These are phyloP conservation scores for Saccharomyces eubayanus DNA, from an alignment of 805 yeast genomes.

Conservation along the genomic window DNA sequence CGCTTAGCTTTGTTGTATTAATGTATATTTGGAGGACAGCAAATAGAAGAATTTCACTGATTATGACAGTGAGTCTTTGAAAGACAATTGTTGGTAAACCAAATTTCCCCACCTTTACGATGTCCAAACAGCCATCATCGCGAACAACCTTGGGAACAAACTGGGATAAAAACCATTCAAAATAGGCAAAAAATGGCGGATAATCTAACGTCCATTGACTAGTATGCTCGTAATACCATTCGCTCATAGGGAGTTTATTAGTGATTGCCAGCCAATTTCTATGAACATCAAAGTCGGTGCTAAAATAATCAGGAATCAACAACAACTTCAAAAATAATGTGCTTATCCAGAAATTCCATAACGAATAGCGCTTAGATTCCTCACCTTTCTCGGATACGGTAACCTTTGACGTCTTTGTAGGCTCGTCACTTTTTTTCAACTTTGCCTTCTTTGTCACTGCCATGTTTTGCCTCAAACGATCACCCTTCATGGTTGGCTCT, in stretches of 20 bases:
- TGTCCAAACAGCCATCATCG: conserved; percentile 69
- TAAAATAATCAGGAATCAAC: conserved; percentile 72
- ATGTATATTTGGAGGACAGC: conserved; percentile 65
- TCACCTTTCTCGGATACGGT: conserved; percentile 1
- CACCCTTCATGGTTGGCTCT: conserved; percentile 5
- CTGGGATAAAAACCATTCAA: conserved; percentile 72
- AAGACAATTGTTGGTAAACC: conserved; percentile 74
- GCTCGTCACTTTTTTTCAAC: neutral
- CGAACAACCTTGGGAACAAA: conserved; percentile 57
- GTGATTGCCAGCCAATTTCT: conserved; percentile 96
- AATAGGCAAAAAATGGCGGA: conserved; percentile 96
- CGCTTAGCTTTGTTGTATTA: conserved; percentile 36
- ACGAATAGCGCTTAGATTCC: conserved; percentile 33
- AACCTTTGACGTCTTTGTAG: conserved; percentile 1
- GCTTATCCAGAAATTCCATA: conserved; percentile 63
- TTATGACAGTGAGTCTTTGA: conserved; percentile 74
- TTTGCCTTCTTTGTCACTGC: neutral
- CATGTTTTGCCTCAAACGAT: neutral
- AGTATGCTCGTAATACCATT: conserved; percentile 79
- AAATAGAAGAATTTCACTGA: conserved; percentile 66
- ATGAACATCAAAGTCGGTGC: conserved; percentile 96
- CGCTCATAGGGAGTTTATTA: conserved; percentile 53
- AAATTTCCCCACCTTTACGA: conserved; percentile 56
- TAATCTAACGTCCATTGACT: conserved; percentile 93
- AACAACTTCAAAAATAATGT: conserved; percentile 50